Evolutionary conservation across 306 rosid genomes (phyloP).

Genomic region (Hippophae gyantsensis): DNA sequence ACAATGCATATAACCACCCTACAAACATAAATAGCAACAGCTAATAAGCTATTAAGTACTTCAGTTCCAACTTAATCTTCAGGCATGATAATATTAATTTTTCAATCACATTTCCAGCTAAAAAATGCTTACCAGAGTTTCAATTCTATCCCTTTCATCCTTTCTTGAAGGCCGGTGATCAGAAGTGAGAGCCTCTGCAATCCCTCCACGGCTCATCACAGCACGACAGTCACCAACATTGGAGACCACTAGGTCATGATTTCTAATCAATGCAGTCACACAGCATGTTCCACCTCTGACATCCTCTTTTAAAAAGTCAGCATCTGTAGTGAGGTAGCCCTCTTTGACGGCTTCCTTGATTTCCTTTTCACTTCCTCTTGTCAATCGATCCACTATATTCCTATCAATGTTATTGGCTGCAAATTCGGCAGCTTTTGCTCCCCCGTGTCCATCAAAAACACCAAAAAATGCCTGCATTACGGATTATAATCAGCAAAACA

Average conservation of each 20-base stretch:
- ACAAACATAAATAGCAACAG: background rate
- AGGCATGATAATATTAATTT: background rate
- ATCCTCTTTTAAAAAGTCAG: conserved; percentile 24
- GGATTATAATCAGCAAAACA: conserved; percentile 10
- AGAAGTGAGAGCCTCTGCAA: conserved; percentile 40
- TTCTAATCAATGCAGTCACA: conserved; percentile 32
- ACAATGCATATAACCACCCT: conserved; percentile 47
- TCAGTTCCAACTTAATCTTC: background rate
- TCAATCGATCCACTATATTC: conserved; percentile 22
- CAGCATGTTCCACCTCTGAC: conserved; percentile 36
- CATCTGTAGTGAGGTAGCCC: conserved; percentile 32
- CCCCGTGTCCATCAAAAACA: conserved; percentile 53
- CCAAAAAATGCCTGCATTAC: conserved; percentile 41
- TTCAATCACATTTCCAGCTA: background rate
- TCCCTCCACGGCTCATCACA: conserved; percentile 37
- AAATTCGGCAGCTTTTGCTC: conserved; percentile 40
- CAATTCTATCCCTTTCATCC: conserved; percentile 36
- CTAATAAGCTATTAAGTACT: background rate
- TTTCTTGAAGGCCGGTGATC: conserved; percentile 35
- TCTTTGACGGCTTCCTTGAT: conserved; percentile 32
- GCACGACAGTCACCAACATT: conserved; percentile 54
- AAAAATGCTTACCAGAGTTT: conserved; percentile 25
- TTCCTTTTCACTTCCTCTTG: conserved; percentile 14
- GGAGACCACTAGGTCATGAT: conserved; percentile 35
- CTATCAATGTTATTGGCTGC: conserved; percentile 32